Evolutionary conservation across 345 rosid genomes (phyloP), one percentile per base, ranked within the genome.

Genomic region (Syzygium grande): DNA sequence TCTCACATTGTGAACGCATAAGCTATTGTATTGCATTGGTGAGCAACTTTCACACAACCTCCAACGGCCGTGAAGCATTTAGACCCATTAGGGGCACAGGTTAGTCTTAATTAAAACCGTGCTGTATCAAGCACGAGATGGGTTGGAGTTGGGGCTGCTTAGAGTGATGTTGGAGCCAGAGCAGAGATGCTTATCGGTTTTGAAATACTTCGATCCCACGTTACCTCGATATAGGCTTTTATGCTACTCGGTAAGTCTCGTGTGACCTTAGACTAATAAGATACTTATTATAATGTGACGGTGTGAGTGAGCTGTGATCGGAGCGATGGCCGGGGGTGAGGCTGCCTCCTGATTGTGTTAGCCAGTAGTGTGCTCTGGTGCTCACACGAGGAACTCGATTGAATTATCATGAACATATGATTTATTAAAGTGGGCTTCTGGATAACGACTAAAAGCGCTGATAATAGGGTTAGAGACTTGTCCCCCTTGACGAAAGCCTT

Each of bases 71-170:
- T 1, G 34, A 27, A n/a, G 68, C 34, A 0, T n/a, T 15, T n/a
- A 25, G 25, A 58, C 29, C 1, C 1, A 0, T 58, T 10, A 10
- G 63, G 25, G 63, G 29, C 63, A 58, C 1, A 1, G 14, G 6
- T 58, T 25, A 4, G 14, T 58, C 63, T 23, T 58, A n/a, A 58
- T 58, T 12, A 56, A 23, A 23, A 56, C n/a, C 25, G 12, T 23
- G 7, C 2, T 52, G 55, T 5, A 16, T 10, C 1, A 1, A 4
- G n/a, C 29, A 4, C 1, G 14, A 58, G n/a, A 25, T 11, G 63
- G n/a, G 63, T 2, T 25, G 2, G 1, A 58, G 63, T 0, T 0
- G 13, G 63, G 11, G n/a, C n/a, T n/a, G n/a, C n/a, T n/a, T n/a
- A n/a, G n/a, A n/a, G n/a, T n/a, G n/a, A n/a, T n/a, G n/a, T n/a